Evolutionary conservation across 345 rosid genomes (phyloP), one percentile per base, ranked within the genome.

Genomic region (Salix viminalis): DNA sequence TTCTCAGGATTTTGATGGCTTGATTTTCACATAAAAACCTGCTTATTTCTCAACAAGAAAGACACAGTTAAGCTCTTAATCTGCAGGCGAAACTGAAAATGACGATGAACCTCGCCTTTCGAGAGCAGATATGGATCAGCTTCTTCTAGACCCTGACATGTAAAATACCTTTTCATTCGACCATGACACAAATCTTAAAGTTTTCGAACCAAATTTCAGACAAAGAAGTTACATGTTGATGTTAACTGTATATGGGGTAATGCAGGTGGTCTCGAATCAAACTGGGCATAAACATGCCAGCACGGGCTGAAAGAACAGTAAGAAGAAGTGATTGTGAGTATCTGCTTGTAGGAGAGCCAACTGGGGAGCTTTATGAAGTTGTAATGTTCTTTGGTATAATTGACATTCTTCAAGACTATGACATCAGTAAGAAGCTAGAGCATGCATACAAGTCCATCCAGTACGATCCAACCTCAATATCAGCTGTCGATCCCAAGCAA

Each of bases 321-420:
- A 87, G 97, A 72, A 89, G 74, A 83, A 83, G 30, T 3, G 89
- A 85, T 13, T 84, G 77, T 8, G 97, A 91, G 76, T 73, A 86
- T 30, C 90, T 88, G 79, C 91, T 91, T 4, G 85, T 91, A 1
- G 99, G 95, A 65, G 95, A 89, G 56, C 89, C 91, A 32, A 91
- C 96, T 0, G 95, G 94, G 54, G 97, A 92, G 81, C 85, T 68
- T 76, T 92, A 92, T 23, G 97, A 92, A 74, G 95, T 91, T 13
- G 78, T 90, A 28, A 90, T 91, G 91, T 90, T 90, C 78, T 92
- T 95, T 61, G 97, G 96, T 2, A 89, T 91, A 41, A 95, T 95
- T 6, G 97, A 95, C 89, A 91, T 92, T 18, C 97, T 92, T 83
- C 97, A 90, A 68, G 97, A 94, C 84, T 94, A 91, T 69, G 97